Evolutionary conservation across 2,329 filamentous ascomycete genomes (phyloP), one percentile per base, ranked within the genome.

Genomic region (Monosporascus ibericus): DNA sequence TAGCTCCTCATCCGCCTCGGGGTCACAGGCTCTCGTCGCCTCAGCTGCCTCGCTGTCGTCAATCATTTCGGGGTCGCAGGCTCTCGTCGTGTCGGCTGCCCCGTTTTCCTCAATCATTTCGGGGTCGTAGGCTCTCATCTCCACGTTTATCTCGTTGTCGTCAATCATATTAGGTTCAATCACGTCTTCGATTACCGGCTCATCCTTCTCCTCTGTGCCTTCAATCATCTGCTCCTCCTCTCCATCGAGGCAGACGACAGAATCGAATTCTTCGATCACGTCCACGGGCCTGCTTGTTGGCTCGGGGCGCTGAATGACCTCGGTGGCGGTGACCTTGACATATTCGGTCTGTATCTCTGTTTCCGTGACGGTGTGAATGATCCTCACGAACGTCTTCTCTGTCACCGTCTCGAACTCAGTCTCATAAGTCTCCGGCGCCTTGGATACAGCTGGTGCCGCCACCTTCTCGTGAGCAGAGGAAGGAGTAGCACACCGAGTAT

Each of bases 291-390:
- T 25, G 3, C n/a, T 22, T 5, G 42, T 46, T 3, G 42, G 42
- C 42, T 25, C 42, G 42, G 42, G 8, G 11, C 17, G 42, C 22
- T 14, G 42, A 8, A 46, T 18, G 22, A 46, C 15, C 48, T 40
- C 48, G 5, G 51, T 53, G 7, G 51, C 48, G 22, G 53, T 48
- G 18, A 60, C 56, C 38, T 58, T 56, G 48, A 64, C 53, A 3
- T 56, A 71, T 53, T 72, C 66, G 0, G 58, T 60, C 7, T 58
- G 56, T 7, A 58, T 69, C 55, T 69, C 64, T 2, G 64, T 58
- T 58, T 67, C 54, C 1, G 66, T 68, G n/a, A 68, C 60, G 2
- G 65, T 70, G 55, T 72, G 66, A 9, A 72, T 60, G 6, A 72
- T 58, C 2, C 62, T 63, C 11, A 72, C 62, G 0, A 66, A 55